Percentiles rank a stretch among this genome's conserved stretches.
Conservation (phyloP, 257 asterid species). For the Fraxinus quadrangulata region DNA sequence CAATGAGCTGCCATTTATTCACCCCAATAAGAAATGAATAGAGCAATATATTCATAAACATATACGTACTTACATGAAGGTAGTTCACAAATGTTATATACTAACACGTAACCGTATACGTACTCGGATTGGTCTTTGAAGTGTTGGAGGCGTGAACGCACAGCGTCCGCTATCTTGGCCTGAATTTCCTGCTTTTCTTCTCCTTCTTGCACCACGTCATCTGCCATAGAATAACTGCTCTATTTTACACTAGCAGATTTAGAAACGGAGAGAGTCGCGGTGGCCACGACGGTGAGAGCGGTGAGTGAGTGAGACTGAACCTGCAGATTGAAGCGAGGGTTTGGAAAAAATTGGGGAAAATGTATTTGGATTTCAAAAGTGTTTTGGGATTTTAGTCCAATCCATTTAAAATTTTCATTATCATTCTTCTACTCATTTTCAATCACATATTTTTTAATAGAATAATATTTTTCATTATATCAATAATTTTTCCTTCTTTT, state of each 20-base stretch:
- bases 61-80: background rate
- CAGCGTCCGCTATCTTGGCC: conserved; percentile 50
- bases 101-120: background rate
- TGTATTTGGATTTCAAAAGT: no score
- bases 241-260: background rate
- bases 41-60: background rate
- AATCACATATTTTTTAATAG: no score
- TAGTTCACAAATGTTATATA: background rate
- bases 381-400: no score
- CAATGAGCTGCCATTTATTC: conserved; percentile 50
- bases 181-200: conserved; percentile 41
- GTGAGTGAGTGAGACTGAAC: background rate
- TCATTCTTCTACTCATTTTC: no score
- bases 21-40: conserved; percentile 17
- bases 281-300: background rate
- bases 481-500: no score
- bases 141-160: conserved; percentile 62
- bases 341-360: background rate
- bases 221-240: background rate
- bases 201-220: conserved; percentile 38
- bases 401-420: no score
- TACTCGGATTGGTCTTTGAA: conserved; percentile 73
- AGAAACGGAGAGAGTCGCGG: background rate
- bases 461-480: no score
- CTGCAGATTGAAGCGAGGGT: background rate